Evolutionary conservation across 108 stramenopile species (phyloP).

Genomic region (Chaetoceros tenuissimus): DNA sequence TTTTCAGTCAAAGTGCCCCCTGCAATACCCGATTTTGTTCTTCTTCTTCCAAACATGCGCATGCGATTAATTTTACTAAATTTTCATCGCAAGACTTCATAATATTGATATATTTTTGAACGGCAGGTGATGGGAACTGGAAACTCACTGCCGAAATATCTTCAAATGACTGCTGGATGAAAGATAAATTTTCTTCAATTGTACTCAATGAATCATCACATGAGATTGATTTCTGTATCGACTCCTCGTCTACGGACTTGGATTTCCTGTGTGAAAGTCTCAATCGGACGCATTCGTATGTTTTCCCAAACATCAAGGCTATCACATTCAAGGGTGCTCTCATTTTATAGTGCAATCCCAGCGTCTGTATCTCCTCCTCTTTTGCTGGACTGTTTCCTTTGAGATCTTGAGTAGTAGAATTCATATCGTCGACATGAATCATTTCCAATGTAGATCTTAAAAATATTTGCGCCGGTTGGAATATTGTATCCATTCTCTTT

Average conservation of each 20-base stretch:
- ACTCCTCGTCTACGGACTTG: not conserved
- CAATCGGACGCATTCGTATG: constrained; percentile 12
- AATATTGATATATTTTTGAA: constrained; percentile 19
- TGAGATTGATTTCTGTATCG: not conserved
- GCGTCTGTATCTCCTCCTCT: not conserved
- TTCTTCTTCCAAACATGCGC: constrained; percentile 25
- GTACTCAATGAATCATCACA: not conserved
- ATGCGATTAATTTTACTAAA: constrained; percentile 13
- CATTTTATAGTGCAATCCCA: too few relatives aligned
- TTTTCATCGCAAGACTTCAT: constrained; percentile 18
- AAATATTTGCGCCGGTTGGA: constrained; percentile 26
- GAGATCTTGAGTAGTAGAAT: constrained; percentile 3
- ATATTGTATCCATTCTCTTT: constrained; percentile 7
- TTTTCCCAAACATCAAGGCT: constrained; percentile 20
- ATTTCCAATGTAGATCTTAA: constrained; percentile 28
- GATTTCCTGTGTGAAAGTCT: not conserved
- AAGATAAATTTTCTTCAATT: not conserved
- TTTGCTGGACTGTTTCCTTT: not conserved
- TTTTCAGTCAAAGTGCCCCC: too few relatives aligned
- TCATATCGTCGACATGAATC: constrained; percentile 15
- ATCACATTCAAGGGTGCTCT: constrained; percentile 15
- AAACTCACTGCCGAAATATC: constrained; percentile 8
- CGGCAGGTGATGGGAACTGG: constrained; percentile 16
- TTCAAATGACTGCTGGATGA: not conserved
- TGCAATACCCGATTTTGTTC: constrained; percentile 20